Conservation (phyloP, 192 early-diverging fungal species). For the Rhizophagus clarus region DNA sequence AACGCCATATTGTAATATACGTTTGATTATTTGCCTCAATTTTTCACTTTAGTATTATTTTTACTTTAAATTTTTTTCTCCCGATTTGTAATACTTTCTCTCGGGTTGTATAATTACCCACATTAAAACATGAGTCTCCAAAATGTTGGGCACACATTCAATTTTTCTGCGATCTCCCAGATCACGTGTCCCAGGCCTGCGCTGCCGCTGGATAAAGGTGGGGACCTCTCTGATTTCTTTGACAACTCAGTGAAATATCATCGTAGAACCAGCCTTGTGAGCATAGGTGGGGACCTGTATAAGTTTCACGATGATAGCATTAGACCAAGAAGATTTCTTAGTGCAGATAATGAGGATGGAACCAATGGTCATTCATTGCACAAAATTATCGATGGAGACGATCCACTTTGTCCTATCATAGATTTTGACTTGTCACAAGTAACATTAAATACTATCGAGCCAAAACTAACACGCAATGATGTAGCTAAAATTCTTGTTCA, state of each 20-base stretch:
- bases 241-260: not conserved
- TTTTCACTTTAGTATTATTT: not conserved
- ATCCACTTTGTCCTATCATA: conserved; percentile 2
- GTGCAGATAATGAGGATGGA: not conserved
- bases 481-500: not conserved
- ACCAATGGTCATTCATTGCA: conserved; percentile 8
- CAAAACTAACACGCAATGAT: conserved; percentile 10
- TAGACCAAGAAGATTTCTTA: not conserved
- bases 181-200: too few species aligned
- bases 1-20: not conserved
- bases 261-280: not conserved
- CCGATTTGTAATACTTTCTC: too few species aligned
- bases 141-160: too few species aligned
- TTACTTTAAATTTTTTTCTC: not conserved
- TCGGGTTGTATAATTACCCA: too few species aligned
- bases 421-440: conserved; percentile 11
- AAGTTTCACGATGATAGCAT: not conserved
- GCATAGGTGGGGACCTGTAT: not conserved
- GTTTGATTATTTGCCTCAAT: not conserved
- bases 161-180: too few species aligned
- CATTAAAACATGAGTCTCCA: too few species aligned
- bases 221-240: not conserved
- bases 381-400: conserved; percentile 14
- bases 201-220: too few species aligned
- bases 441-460: not conserved